Percentiles rank a stretch among this genome's conserved stretches.
phyloP scores from a whole-genome alignment of 148 eudicot species.

The Cornus kousa region DNA sequence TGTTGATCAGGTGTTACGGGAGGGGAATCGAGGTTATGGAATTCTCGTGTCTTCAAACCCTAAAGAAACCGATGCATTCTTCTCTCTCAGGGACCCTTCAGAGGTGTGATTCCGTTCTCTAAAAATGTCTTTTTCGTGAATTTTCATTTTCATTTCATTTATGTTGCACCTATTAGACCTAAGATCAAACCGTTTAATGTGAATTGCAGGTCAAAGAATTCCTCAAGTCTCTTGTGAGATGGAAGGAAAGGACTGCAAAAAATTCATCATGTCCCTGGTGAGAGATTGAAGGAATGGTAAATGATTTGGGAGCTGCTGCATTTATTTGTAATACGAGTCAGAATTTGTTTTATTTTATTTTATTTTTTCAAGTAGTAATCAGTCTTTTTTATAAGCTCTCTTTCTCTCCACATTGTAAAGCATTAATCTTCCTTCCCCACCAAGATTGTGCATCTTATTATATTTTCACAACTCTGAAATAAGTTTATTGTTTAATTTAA shows the following conservation, averaged over 20 bases:
- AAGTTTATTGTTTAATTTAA: not conserved
- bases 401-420: not conserved
- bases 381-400: not conserved
- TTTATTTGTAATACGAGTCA: not conserved
- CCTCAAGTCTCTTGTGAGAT: constrained; percentile 40
- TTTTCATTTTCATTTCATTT: not conserved
- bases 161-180: not conserved
- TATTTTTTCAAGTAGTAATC: not conserved
- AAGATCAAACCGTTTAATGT: not conserved
- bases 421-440: not conserved
- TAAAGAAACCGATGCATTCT: constrained; percentile 78
- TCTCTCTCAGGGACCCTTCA: constrained; percentile 64
- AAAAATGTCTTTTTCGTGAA: not conserved
- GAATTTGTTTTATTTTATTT: not conserved
- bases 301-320: not conserved
- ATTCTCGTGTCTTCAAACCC: constrained; percentile 66
- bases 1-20: constrained; percentile 49
- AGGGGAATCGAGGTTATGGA: constrained; percentile 64
- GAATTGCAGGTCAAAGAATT: constrained; percentile 47
- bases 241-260: constrained; percentile 35
- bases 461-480: not conserved
- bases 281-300: not conserved
- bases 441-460: not conserved
- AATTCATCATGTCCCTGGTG: constrained; percentile 2
- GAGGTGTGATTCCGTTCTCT: constrained; percentile 29